phyloP scores from a whole-genome alignment of 441 rosid species.

The Lepidium campestre region DNA sequence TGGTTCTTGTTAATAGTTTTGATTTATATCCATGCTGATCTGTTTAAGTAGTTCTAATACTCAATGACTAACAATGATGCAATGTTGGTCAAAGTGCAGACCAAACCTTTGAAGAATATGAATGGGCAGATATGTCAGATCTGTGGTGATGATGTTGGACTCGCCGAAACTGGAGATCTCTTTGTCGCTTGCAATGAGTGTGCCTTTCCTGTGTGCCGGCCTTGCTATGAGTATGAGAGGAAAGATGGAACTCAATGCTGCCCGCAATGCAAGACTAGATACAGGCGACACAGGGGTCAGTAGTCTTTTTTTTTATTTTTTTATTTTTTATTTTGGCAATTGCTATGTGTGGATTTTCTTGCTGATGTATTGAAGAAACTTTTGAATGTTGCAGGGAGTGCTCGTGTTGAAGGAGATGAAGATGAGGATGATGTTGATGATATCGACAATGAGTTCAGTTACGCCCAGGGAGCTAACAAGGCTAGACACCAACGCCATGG shows the following conservation, averaged over 20 bases:
- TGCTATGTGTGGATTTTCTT: background rate
- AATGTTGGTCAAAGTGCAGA: conserved; percentile 44
- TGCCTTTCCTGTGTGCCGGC: conserved; percentile 92
- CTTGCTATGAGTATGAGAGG: conserved; percentile 93
- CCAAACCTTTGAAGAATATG: conserved; percentile 66
- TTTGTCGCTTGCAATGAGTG: conserved; percentile 97
- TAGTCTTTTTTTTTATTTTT: background rate
- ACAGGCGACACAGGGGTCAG: conserved; percentile 81
- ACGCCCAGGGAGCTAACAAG: conserved; percentile 54
- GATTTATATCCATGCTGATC: background rate
- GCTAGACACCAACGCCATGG: conserved; percentile 70
- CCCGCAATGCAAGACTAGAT: conserved; percentile 97
- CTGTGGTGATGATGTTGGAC: conserved; percentile 81
- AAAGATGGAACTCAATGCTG: conserved; percentile 92
- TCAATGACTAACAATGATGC: conserved; percentile 20
- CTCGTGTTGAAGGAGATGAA: conserved; percentile 88
- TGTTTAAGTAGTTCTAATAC: background rate
- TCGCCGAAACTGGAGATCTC: conserved; percentile 49
- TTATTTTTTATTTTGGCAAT: too few relatives aligned
- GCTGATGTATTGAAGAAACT: background rate
- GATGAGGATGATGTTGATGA: conserved; percentile 97
- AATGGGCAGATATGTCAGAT: conserved; percentile 83
- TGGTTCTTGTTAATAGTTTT: background rate
- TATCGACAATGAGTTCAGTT: conserved; percentile 82
- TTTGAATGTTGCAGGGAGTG: conserved; percentile 53